A percentile compares a stretch with the other conserved stretches of the same genome.
Conservation (phyloP, 305 asterid genomes). For the Fraxinus nigra region DNA sequence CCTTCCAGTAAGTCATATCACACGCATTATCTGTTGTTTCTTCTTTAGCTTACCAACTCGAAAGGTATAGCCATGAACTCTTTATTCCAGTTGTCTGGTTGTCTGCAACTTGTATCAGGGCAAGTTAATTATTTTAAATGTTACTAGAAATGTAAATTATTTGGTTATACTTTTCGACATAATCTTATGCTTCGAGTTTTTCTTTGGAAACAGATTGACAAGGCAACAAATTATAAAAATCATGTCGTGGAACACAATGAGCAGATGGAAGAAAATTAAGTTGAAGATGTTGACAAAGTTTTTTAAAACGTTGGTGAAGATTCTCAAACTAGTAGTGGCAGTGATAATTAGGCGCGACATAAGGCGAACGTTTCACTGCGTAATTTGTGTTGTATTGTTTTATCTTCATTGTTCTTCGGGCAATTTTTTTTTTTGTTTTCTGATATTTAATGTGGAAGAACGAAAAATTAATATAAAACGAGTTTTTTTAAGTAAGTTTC, state of each 20-base stretch:
- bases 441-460: neutral
- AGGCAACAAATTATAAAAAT: conserved; percentile 44
- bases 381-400: conserved; percentile 14
- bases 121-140: conserved; percentile 48
- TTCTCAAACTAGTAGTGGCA: conserved; percentile 51
- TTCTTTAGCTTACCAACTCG: conserved; percentile 57
- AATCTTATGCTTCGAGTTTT: neutral
- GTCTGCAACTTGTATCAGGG: conserved; percentile 78
- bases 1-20: neutral
- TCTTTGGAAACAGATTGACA: conserved; percentile 50
- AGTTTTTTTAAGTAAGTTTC: conserved; percentile 9
- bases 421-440: conserved; percentile 16
- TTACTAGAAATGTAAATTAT: neutral
- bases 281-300: conserved; percentile 73
- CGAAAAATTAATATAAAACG: conserved; percentile 6
- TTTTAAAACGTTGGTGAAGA: conserved; percentile 66
- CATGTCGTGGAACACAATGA: conserved; percentile 24
- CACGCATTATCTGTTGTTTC: neutral
- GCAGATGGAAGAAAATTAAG: conserved; percentile 57
- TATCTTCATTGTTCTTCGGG: neutral
- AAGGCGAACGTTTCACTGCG: conserved; percentile 15
- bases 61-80: conserved; percentile 54
- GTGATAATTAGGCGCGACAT: conserved; percentile 44
- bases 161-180: neutral
- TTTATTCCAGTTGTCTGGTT: conserved; percentile 76